Evolutionary conservation across 306 rosid species (phyloP), one percentile per base, ranked within the genome.

Genomic region (Arachis hypogaea): DNA sequence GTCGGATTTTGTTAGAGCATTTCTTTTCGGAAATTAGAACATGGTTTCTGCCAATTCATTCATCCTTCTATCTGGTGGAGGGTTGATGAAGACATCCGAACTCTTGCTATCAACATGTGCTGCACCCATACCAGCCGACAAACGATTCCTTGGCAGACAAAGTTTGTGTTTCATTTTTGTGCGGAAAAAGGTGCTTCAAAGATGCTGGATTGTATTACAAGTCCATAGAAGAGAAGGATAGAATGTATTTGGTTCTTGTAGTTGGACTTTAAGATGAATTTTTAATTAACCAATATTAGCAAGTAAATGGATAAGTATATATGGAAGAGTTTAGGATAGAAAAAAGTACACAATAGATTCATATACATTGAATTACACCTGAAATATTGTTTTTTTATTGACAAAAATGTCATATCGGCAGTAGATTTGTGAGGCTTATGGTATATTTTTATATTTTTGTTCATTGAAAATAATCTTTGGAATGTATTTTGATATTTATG

Each of bases 1-100:
- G 9, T 45, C 41, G 44, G 38, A 63, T 55, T 69, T 51, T 62
- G 74, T 41, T 59, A 59, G 78, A 78, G 60, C 72, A 81, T 63
- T 71, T 63, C 5, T 44, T 71, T 59, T 73, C 77, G 12, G 22
- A n/a, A 7, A n/a, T 52, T 22, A 66, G 78, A 59, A 65, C 73
- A 73, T 59, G 73, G 71, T 51, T 62, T 41, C 47, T 67, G 40
- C 76, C 43, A 29, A 75, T 49, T 50, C 41, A 36, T 55, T 18
- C 65, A 55, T 42, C 81, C 73, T 61, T 43, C 56, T 62, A 70
- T 72, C 47, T 12, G 73, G 71, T 58, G 51, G 63, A 46, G 66
- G 44, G 40, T 57, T 54, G 46, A 16, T 38, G 78, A 72, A 61
- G 77, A 74, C 10, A 43, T 56, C 61, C 28, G 28, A 29, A 44